Evolutionary conservation across 345 rosid genomes (phyloP), one percentile per base, ranked within the genome.

Genomic region (Geranium rotundifolium): DNA sequence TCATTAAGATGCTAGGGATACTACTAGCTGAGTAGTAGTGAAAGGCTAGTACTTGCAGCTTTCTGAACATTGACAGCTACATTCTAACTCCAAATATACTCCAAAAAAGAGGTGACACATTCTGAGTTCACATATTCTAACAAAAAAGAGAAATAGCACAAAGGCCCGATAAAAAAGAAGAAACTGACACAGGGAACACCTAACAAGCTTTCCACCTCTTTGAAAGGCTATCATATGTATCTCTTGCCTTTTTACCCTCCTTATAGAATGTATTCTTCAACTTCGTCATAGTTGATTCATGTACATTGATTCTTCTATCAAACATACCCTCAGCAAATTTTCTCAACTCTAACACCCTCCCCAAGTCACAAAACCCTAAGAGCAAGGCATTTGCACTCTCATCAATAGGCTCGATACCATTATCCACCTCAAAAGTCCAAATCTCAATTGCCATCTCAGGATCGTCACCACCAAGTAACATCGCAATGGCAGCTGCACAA

Each of bases 371-470:
- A 52, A 84, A 75, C 57, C 85, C 90, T 63, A 76, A 55, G 17
- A 84, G 90, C 62, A 80, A 61, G 5, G 65, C 77, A 65, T 77
- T 84, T 16, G 82, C 77, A 16, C 83, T 73, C 20, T 54, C 79
- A 67, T 76, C 82, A 31, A 78, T 75, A 64, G 79, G 77, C 3
- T 23, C 65, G 57, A 73, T 69, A 54, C 59, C 29, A 69, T 78
- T 80, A 56, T 82, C 79, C 16, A 72, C 69, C 79, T 82, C 71
- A 73, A 73, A 78, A 71, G 76, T 67, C 90, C 90, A 84, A 67
- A 84, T 78, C 37, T 82, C 77, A 29, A 78, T 73, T n/a, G 82
- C 85, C 65, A 62, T 71, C 73, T 84, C 85, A 19, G 85, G 83
- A 68, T 84, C 89, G 56, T 76, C 78, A 1, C 74, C 60, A 4